Evolutionary conservation across 2,329 filamentous ascomycete genomes (phyloP).

Genomic region (Knufia petricola): DNA sequence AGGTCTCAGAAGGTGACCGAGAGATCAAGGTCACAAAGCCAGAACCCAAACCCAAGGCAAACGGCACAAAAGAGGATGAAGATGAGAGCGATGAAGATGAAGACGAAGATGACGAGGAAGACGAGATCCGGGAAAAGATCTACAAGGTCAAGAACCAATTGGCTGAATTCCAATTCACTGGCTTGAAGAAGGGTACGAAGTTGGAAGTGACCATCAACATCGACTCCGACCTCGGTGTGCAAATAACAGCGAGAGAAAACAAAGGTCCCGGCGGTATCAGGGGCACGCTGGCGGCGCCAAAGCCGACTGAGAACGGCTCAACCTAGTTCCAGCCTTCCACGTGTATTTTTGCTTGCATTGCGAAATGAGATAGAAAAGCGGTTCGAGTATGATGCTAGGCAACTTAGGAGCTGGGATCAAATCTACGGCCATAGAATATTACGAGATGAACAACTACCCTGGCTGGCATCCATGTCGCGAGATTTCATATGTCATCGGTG

Average conservation of each 20-base stretch:
- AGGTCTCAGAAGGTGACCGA: slow-evolving; percentile 75
- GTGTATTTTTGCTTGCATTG: background rate
- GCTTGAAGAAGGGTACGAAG: slow-evolving; percentile 77
- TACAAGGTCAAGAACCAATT: slow-evolving; percentile 80
- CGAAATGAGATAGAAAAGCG: too few species aligned
- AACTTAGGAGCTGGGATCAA: too few species aligned
- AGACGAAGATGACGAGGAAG: slow-evolving; percentile 57
- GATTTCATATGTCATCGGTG: too few species aligned
- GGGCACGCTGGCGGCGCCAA: slow-evolving; percentile 44
- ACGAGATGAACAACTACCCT: too few species aligned
- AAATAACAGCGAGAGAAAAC: slow-evolving; percentile 73
- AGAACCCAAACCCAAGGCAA: slow-evolving; percentile 57
- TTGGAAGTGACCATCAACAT: slow-evolving; percentile 92
- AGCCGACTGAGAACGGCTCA: slow-evolving; percentile 27
- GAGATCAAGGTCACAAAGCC: slow-evolving; percentile 92
- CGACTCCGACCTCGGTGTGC: slow-evolving; percentile 65
- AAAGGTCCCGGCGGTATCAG: slow-evolving; percentile 78
- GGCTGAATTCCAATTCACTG: slow-evolving; percentile 75
- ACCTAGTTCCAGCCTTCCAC: background rate
- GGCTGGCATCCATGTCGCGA: too few species aligned
- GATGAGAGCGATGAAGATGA: slow-evolving; percentile 56
- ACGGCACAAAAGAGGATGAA: slow-evolving; percentile 47
- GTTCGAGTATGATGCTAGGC: too few species aligned
- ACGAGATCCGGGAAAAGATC: slow-evolving; percentile 79
- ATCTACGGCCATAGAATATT: too few species aligned